Evolutionary conservation across 2,329 filamentous ascomycete genomes (phyloP), one percentile per base, ranked within the genome.

Genomic region (Chaetomium olivaceum): DNA sequence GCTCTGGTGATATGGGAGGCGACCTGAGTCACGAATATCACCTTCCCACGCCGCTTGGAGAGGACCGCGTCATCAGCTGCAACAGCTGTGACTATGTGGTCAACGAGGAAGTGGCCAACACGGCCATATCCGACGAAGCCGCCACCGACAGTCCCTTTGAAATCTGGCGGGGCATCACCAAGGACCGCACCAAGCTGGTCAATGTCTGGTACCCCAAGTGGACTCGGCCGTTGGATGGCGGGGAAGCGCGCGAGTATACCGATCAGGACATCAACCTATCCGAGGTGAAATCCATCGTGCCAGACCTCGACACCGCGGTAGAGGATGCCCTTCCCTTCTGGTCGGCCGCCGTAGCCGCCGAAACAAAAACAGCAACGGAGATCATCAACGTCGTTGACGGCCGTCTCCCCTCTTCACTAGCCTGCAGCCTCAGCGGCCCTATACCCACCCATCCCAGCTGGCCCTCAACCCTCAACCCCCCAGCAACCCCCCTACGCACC

Each of bases 1-100:
- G 93, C 76, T 97, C 94, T 0, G 95, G 95, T n/a, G 91, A 92
- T 70, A 99, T 99, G 86, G 95, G 95, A 36, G 95, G 95, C 14
- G 90, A 89, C 70, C 79, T 97, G 46, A 98, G 93, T 76, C 95
- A 99, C 75, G 95, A 99, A 74, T 99, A 96, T 75, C 95, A 97
- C 75, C 89, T 97, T 59, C 85, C 90, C 1, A 92, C 89, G 33
- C 75, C 85, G 0, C 88, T 90, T 58, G 95, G 95, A 8, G 95
- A 98, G 76, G 95, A 99, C 73, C 89, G 87, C 1, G 84, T 99
- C 46, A 86, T 96, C 68, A 89, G 82, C 68, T 99, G 95, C 76
- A 79, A 80, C 25, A 79, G 77, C 12, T 99, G 95, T 75, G 82
- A 85, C 39, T 92, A 93, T 74, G 85, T 90, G 0, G 90, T 90